phyloP scores from a whole-genome alignment of 1,139 yeast species.

The Magnusiomyces ingens region DNA sequence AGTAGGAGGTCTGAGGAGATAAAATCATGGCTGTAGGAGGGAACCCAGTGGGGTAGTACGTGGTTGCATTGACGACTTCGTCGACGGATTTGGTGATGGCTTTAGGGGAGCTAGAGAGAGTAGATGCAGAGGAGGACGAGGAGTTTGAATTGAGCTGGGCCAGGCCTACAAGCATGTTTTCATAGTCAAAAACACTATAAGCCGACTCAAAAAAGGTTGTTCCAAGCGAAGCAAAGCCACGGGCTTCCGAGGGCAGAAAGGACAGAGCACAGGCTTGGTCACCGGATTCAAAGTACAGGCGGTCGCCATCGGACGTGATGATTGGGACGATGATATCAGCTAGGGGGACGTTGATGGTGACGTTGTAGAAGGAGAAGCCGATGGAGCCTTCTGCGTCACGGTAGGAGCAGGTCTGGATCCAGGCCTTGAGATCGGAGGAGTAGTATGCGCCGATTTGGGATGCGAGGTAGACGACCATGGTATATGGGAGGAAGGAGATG shows the following conservation, averaged over 20 bases:
- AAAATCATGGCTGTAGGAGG: neutral
- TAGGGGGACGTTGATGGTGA: conserved; percentile 49
- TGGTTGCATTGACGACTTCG: neutral
- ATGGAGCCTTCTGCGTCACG: conserved; percentile 48
- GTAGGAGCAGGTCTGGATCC: conserved; percentile 63
- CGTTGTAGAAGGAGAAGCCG: conserved; percentile 48
- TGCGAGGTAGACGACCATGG: conserved; percentile 56
- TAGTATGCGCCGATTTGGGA: conserved; percentile 69
- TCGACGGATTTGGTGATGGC: neutral
- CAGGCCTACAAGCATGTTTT: conserved; percentile 50
- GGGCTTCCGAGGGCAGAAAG: conserved; percentile 43
- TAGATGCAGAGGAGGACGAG: neutral
- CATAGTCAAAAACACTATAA: conserved; percentile 65
- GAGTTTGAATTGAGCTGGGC: conserved; percentile 37
- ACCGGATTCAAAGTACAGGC: conserved; percentile 43
- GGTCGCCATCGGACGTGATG: conserved; percentile 24
- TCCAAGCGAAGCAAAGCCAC: conserved; percentile 58
- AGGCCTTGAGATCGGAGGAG: conserved; percentile 42
- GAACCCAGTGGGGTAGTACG: neutral
- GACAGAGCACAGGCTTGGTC: conserved; percentile 54
- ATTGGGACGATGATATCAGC: conserved; percentile 44
- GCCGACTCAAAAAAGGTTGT: conserved; percentile 49
- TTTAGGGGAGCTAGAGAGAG: neutral
- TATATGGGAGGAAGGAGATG: conserved; percentile 53
- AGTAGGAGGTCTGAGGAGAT: neutral